phyloP scores from a whole-genome alignment of 2,329 filamentous ascomycete genomes.

The Venturia effusa region DNA sequence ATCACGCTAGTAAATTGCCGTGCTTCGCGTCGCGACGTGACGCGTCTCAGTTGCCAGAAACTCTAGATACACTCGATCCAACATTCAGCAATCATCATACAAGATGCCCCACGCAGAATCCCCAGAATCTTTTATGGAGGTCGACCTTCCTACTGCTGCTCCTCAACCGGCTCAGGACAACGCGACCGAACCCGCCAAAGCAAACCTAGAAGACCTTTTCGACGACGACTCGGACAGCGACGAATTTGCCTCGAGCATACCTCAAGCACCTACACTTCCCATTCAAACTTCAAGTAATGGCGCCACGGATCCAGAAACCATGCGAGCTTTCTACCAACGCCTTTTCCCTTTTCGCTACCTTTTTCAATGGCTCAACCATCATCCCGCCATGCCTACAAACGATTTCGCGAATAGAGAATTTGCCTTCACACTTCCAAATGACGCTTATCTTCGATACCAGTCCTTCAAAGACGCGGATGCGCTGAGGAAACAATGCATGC shows the following conservation, averaged over 20 bases:
- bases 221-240: constrained; percentile 46
- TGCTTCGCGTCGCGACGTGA: neutral
- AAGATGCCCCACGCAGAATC: constrained; percentile 38
- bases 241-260: constrained; percentile 47
- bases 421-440: constrained; percentile 86
- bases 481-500: constrained; percentile 74
- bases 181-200: constrained; percentile 14
- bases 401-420: constrained; percentile 95
- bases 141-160: constrained; percentile 17
- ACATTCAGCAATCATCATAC: neutral
- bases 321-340: constrained; percentile 90
- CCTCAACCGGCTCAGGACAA: neutral
- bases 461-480: constrained; percentile 59
- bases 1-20: neutral
- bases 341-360: constrained; percentile 90
- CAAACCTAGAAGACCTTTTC: constrained; percentile 49
- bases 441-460: constrained; percentile 87
- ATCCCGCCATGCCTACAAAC: constrained; percentile 60
- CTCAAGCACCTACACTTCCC: constrained; percentile 17
- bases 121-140: constrained; percentile 20
- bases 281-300: neutral
- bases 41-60: neutral
- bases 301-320: constrained; percentile 65
- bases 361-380: constrained; percentile 97
- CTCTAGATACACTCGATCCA: neutral